Percentiles rank a stretch among this genome's conserved stretches.
Evolutionary conservation across 2,329 filamentous ascomycete species (phyloP).

Genomic region (Macrophomina phaseolina): DNA sequence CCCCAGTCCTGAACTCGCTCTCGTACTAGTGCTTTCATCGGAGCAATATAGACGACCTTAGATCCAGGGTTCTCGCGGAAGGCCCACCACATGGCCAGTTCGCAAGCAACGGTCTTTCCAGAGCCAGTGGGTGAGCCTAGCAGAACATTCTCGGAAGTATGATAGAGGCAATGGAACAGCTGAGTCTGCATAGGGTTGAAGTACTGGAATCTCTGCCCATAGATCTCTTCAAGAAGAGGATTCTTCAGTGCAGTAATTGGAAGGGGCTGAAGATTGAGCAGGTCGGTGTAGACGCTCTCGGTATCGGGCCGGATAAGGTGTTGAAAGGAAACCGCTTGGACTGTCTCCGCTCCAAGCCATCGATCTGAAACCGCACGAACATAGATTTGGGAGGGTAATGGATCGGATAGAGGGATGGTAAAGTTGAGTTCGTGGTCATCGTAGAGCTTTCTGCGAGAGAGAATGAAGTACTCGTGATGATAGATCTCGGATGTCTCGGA

Average conservation of each 20-base stretch:
- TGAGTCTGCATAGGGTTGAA: conserved; percentile 99
- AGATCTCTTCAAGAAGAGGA: conserved; percentile 83
- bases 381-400: conserved; percentile 93
- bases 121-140: conserved; percentile 95
- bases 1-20: conserved; percentile 97
- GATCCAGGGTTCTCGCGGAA: conserved; percentile 93
- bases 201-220: conserved; percentile 85
- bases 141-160: conserved; percentile 89
- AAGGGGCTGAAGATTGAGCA: conserved; percentile 88
- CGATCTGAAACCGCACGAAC: conserved; percentile 92
- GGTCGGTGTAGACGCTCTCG: conserved; percentile 94
- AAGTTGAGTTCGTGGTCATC: conserved; percentile 99
- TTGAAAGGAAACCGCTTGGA: conserved; percentile 94
- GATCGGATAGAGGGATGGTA: conserved; percentile 92
- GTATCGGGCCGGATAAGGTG: conserved; percentile 97
- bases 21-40: conserved; percentile 97
- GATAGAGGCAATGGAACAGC: conserved; percentile 95
- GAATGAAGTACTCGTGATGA: conserved; percentile 95
- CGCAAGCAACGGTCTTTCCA: conserved; percentile 95
- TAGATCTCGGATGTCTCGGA: conserved; percentile 98
- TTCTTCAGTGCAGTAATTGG: conserved; percentile 89
- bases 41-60: conserved; percentile 98
- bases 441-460: conserved; percentile 85
- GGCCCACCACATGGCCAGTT: conserved; percentile 99
- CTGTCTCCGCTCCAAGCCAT: conserved; percentile 96